Percentiles rank a stretch among this genome's conserved stretches.
Conservation (phyloP, 176 grass and related monocot species). For the Thalia dealbata region DNA sequence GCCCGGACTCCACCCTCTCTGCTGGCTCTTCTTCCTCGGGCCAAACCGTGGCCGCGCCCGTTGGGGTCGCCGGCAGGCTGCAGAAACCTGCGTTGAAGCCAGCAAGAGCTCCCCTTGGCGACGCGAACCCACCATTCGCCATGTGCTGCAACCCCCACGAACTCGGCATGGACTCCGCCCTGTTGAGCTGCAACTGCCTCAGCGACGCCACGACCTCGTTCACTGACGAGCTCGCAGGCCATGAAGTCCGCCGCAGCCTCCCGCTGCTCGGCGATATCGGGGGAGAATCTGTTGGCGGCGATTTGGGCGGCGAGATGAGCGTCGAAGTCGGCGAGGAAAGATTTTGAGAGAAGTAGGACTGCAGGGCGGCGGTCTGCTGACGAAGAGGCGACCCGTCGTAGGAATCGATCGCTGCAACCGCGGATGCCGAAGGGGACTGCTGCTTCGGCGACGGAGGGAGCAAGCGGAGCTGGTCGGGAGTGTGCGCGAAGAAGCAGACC, state of each 20-base stretch:
- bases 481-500: slow-evolving; percentile 21
- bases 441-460: not conserved
- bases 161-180: not conserved
- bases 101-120: not conserved
- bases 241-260: slow-evolving; percentile 1
- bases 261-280: not conserved
- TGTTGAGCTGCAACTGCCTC: slow-evolving; percentile 4
- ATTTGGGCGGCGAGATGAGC: slow-evolving; percentile 1
- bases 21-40: not conserved
- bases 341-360: not conserved
- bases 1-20: slow-evolving; percentile 8
- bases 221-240: not conserved
- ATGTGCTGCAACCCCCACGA: not conserved
- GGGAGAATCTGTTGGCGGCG: not conserved
- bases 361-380: not conserved
- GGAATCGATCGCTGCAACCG: not conserved
- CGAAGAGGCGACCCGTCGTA: slow-evolving; percentile 16
- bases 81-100: not conserved
- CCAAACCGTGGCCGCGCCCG: not conserved
- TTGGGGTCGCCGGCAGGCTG: slow-evolving; percentile 6
- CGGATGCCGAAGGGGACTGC: not conserved
- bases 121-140: not conserved
- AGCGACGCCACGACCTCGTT: slow-evolving; percentile 8
- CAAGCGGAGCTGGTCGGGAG: slow-evolving; percentile 7
- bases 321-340: slow-evolving; percentile 10